Conservation (phyloP, 495 filamentous ascomycete species). For the Zalerion maritima region DNA sequence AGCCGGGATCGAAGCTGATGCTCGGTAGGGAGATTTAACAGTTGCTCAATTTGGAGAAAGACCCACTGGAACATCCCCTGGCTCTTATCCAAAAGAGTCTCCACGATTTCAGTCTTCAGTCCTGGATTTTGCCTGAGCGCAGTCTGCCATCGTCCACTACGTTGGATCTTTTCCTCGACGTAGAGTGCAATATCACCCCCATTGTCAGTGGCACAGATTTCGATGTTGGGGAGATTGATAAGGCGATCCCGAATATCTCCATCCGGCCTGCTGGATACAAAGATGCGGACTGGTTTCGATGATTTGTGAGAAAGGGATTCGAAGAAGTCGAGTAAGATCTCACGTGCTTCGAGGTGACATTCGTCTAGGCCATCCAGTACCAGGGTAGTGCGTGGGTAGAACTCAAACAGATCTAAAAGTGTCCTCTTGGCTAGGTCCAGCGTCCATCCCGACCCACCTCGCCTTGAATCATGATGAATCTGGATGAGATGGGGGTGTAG, state of each 20-base stretch:
- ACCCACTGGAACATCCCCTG: slow-evolving; percentile 21
- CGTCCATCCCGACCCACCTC: slow-evolving; percentile 7
- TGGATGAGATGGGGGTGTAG: slow-evolving; percentile 8
- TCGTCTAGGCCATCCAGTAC: slow-evolving; percentile 17
- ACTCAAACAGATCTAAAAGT: slow-evolving; percentile 11
- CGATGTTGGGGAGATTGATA: slow-evolving; percentile 13
- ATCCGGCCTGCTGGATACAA: slow-evolving; percentile 31
- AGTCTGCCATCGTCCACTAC: slow-evolving; percentile 1
- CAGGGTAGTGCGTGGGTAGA: slow-evolving; percentile 12
- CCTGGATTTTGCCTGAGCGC: slow-evolving; percentile 1
- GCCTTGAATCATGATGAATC: slow-evolving; percentile 1
- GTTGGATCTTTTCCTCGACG: slow-evolving; percentile 5
- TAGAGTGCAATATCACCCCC: slow-evolving; percentile 13
- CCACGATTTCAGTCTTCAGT: slow-evolving; percentile 11
- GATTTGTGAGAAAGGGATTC: slow-evolving; percentile 14
- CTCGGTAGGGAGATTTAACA: slow-evolving; percentile 8
- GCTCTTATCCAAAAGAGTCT: slow-evolving; percentile 1
- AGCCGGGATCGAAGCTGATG: slow-evolving; percentile 11
- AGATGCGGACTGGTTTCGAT: slow-evolving; percentile 20
- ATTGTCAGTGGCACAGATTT: slow-evolving; percentile 19
- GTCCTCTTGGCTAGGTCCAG: slow-evolving; percentile 11
- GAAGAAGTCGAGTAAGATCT: slow-evolving; percentile 6
- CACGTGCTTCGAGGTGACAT: slow-evolving; percentile 9
- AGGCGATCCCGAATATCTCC: slow-evolving; percentile 13
- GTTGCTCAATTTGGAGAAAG: slow-evolving; percentile 18